Evolutionary conservation across 1,139 yeast species (phyloP).

Genomic region (Tardiomyces depauwii): DNA sequence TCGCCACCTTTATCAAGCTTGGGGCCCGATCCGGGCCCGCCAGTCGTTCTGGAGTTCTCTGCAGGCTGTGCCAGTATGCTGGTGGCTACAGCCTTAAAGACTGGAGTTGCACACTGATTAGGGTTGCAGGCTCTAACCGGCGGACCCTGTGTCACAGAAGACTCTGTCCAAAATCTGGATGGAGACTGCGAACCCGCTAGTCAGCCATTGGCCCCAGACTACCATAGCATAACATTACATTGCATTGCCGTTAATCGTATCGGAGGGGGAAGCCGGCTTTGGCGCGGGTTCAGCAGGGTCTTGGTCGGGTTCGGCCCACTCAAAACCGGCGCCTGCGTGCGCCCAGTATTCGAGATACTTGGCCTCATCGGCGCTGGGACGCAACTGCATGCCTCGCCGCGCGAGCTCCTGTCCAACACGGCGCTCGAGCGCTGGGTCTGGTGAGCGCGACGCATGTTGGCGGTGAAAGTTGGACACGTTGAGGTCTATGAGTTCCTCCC

Average conservation of each 20-base stretch:
- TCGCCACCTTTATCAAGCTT: no score
- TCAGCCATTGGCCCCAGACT: no score
- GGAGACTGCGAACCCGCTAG: no score
- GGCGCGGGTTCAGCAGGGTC: slow-evolving; percentile 41
- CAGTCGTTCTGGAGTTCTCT: no score
- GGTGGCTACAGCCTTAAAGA: no score
- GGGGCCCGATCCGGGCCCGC: no score
- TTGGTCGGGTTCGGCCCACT: slow-evolving; percentile 73
- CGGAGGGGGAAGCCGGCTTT: background rate
- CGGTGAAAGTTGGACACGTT: slow-evolving; percentile 12
- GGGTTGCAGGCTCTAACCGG: no score
- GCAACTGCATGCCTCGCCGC: slow-evolving; percentile 20
- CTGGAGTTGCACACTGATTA: no score
- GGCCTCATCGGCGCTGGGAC: slow-evolving; percentile 38
- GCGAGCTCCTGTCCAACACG: slow-evolving; percentile 6
- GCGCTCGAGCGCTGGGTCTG: background rate
- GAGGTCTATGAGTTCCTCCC: slow-evolving; percentile 10
- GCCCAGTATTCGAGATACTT: slow-evolving; percentile 70
- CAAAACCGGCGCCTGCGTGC: slow-evolving; percentile 61
- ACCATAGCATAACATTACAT: background rate
- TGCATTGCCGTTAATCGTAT: background rate
- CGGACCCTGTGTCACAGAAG: no score
- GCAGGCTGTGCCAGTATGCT: no score
- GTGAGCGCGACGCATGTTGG: background rate
- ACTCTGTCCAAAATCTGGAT: no score